Percentiles rank a stretch among this genome's conserved stretches.
Evolutionary conservation across 2,329 filamentous ascomycete species (phyloP).

Genomic region (Penicillium sp.): DNA sequence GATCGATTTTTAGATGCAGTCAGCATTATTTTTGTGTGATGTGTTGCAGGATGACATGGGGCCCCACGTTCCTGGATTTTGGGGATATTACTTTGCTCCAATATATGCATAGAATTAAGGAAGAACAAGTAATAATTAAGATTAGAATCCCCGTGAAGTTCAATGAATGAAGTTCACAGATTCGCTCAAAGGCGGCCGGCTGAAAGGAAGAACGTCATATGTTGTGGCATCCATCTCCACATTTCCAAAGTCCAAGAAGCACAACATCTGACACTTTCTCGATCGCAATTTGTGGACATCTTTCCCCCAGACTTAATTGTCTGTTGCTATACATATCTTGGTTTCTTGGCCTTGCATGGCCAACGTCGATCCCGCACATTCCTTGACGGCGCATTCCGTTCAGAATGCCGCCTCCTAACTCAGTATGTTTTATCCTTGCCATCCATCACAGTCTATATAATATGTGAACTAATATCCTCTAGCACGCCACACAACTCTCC

Average conservation of each 20-base stretch:
- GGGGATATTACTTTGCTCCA: not conserved
- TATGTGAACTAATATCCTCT: conserved; percentile 1
- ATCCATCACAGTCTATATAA: not conserved
- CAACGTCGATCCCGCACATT: conserved; percentile 7
- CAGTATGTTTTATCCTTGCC: conserved; percentile 35
- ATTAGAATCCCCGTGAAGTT: not conserved
- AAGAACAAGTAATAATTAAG: too few species aligned
- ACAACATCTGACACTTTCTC: not conserved
- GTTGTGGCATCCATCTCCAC: conserved; percentile 7
- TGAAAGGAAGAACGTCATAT: conserved; percentile 17
- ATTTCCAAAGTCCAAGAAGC: not conserved
- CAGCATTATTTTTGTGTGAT: not conserved
- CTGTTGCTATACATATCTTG: not conserved
- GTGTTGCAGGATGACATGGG: not conserved
- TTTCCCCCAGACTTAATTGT: not conserved
- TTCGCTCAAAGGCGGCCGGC: not conserved
- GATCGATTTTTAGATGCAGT: not conserved
- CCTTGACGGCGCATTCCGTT: conserved; percentile 17
- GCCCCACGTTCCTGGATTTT: not conserved
- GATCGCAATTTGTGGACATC: not conserved
- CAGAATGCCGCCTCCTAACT: conserved; percentile 39
- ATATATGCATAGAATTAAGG: not conserved
- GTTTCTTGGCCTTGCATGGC: conserved; percentile 8
- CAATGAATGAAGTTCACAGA: not conserved
- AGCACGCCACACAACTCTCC: conserved; percentile 30